These are phyloP conservation scores for Trichomonas vaginalis DNA, from an alignment of 208 protist species.

Conservation along the genomic window DNA sequence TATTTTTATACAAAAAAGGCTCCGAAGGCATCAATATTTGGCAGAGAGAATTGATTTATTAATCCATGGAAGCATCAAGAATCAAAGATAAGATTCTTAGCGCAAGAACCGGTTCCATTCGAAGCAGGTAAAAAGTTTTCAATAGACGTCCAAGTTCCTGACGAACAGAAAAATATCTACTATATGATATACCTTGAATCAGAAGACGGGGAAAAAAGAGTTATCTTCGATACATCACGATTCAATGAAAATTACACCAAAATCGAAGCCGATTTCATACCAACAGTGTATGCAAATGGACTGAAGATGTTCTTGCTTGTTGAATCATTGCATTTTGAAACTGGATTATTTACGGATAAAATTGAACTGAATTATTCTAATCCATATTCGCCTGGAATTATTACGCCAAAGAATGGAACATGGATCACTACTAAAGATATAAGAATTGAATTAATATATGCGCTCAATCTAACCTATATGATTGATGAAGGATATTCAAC, in stretches of 20 bases:
- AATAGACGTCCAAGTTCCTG: background rate
- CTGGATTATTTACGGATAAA: background rate
- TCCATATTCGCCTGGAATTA: background rate
- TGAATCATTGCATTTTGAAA: background rate
- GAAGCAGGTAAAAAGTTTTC: background rate
- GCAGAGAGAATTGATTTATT: background rate
- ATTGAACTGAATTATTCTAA: background rate
- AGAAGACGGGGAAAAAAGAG: background rate
- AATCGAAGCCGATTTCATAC: background rate
- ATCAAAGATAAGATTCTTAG: background rate
- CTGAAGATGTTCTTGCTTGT: background rate
- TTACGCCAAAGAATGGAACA: background rate
- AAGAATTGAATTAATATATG: background rate
- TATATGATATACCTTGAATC: background rate
- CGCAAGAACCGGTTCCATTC: background rate
- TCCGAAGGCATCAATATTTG: too few relatives aligned
- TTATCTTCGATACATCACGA: background rate
- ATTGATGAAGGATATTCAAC: conserved; percentile 11
- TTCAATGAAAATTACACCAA: background rate
- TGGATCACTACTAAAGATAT: background rate
- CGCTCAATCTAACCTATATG: background rate
- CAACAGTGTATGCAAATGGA: background rate
- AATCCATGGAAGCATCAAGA: background rate
- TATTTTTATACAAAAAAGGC: background rate
- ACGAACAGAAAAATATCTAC: too few relatives aligned